phyloP scores from a whole-genome alignment of 2,329 filamentous ascomycete genomes.

The Ophiosphaerella herpotricha region DNA sequence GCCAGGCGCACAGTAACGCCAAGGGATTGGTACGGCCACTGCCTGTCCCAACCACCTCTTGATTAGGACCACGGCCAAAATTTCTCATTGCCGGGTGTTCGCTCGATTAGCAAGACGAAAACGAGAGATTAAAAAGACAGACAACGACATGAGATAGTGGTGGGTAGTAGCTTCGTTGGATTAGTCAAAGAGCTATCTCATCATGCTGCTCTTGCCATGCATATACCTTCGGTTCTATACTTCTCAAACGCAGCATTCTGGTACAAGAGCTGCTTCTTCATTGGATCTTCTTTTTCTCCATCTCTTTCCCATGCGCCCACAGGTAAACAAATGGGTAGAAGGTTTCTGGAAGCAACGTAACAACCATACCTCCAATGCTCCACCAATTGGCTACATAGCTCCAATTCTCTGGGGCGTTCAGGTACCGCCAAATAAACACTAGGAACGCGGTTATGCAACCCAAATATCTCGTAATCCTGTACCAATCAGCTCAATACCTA shows the following conservation, averaged over 20 bases:
- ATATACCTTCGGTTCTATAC: too few relatives aligned
- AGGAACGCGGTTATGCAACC: conserved; percentile 47
- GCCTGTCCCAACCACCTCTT: too few relatives aligned
- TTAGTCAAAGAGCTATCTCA: too few relatives aligned
- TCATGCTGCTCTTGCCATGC: too few relatives aligned
- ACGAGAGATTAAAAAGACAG: too few relatives aligned
- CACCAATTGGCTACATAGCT: conserved; percentile 41
- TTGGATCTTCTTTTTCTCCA: conserved; percentile 12
- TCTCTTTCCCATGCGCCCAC: conserved; percentile 34
- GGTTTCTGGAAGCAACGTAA: conserved; percentile 47
- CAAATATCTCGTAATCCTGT: conserved; percentile 46
- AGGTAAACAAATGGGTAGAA: conserved; percentile 47
- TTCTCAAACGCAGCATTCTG: too few relatives aligned
- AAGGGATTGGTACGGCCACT: too few relatives aligned
- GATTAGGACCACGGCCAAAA: too few relatives aligned
- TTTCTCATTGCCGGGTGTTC: too few relatives aligned
- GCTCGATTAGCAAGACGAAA: too few relatives aligned
- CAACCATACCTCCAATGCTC: conserved; percentile 41
- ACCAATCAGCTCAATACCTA: background rate
- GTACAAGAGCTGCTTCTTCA: background rate
- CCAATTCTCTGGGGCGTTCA: conserved; percentile 48
- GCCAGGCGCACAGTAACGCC: background rate
- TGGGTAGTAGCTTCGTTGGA: too few relatives aligned
- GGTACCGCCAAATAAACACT: conserved; percentile 48
- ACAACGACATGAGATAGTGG: too few relatives aligned